Evolutionary conservation across 73 alveolate genomes (phyloP), one percentile per base, ranked within the genome.

Genomic region (Paramecium bursaria): DNA sequence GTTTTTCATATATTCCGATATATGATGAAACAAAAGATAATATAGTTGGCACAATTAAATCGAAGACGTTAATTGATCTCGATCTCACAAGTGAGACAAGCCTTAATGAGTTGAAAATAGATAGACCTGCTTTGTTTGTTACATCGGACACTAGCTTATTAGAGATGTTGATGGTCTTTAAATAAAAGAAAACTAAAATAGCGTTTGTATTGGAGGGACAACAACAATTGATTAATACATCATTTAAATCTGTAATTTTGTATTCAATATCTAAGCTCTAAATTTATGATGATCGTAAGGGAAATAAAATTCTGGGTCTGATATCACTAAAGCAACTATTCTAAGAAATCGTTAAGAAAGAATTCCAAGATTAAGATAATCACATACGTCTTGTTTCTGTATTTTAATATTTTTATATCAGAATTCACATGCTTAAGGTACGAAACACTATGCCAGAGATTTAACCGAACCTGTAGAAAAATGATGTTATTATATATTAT

Each of bases 1-100:
- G 96, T 51, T 92, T 79, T 86, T 79, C 92, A 33, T 54, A 91
- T 23, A 86, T 92, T n/a, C 92, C 96, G 0, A 73, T 92, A 26
- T 92, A 92, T 86, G 86, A 85, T 46, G 26, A 88, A 29, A 15
- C 75, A 39, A 39, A 74, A 10, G 79, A 51, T 42, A 86, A 92
- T 86, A 75, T 92, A 27, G 88, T 92, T 46, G 96, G 96, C 9
- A 88, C 90, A 3, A 77, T 92, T 39, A 89, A 95, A 85, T 22
- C 89, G 0, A 79, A 79, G 19, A 39, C 33, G 33, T 42, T 67
- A 39, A 67, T 67, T 42, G 82, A 67, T 67, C 19, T 67, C 60
- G 61, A 67, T 11, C 23, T 19, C 17, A 39, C 60, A 33, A 35
- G 46, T n/a, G n/a, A n/a, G 42, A 61, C 27, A 15, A 79, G 26